phyloP scores from a whole-genome alignment of 441 rosid species.

The Syzygium malaccense region DNA sequence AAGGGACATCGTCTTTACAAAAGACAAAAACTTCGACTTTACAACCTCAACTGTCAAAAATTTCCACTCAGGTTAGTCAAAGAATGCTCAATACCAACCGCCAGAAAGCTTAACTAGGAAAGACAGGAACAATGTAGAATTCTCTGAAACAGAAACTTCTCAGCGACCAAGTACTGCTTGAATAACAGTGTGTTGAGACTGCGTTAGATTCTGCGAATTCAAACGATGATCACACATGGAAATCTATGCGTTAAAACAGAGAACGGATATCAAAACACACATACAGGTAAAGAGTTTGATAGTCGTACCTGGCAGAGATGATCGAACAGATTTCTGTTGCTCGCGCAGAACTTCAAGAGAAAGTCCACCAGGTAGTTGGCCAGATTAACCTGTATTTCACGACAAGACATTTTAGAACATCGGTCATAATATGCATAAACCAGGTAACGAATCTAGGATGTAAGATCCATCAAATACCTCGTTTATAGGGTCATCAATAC shows the following conservation, averaged over 20 bases:
- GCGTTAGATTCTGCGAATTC: conserved; percentile 42
- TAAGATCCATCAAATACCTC: conserved; percentile 39
- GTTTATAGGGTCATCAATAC: conserved; percentile 61
- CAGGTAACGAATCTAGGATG: not conserved
- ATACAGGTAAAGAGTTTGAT: not conserved
- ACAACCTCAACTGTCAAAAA: not conserved
- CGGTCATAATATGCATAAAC: not conserved
- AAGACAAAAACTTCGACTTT: not conserved
- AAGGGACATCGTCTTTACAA: not conserved
- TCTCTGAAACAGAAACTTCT: conserved; percentile 1
- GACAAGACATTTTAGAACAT: not conserved
- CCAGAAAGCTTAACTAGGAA: not conserved
- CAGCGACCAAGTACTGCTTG: conserved; percentile 35
- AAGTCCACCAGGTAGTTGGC: conserved; percentile 61
- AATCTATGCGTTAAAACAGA: not conserved
- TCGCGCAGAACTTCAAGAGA: conserved; percentile 38
- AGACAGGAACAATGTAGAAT: not conserved
- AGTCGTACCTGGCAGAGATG: conserved; percentile 57
- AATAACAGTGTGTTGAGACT: conserved; percentile 41
- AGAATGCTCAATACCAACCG: not conserved
- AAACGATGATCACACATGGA: not conserved
- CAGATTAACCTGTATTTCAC: conserved; percentile 55
- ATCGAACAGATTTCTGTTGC: conserved; percentile 44
- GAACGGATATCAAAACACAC: not conserved
- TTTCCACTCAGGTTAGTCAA: not conserved